Base-by-base conservation (phyloP, 1,284 basidiomycete species). In the Chalciporus sp. region DNA sequence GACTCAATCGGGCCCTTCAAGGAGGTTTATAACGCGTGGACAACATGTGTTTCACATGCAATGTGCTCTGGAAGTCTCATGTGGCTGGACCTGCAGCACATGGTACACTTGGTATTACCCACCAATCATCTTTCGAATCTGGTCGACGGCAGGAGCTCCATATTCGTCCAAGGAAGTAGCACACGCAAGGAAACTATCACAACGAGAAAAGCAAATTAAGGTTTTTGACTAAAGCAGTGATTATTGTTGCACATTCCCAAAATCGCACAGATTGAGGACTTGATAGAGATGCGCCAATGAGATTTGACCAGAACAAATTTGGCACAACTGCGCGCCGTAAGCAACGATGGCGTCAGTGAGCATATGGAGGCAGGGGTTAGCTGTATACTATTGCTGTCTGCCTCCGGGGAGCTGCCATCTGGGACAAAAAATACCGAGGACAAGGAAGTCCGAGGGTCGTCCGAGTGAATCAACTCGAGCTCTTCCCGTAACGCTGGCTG, bases 161-260 rank as follows among this genome's bases (percentile, higher is more conserved):
- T 43, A 27, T 45, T 45, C n/a, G 43, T 43, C n/a, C 27, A 44
- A 44, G 42, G 42, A 44, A 28, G 16, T n/a, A 56, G 51, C 51
- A 66, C 61, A 35, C 45, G 69, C 45, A 50, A 53, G 62, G 67
- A 45, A 66, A 55, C 35, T 45, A 47, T 59, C 43, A 37, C 42
- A 37, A 55, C 58, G 58, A 69, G 31, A 56, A 63, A 52, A 52
- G 52, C 20, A 58, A 61, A 51, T 68, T 69, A 65, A 65, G 56
- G 67, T 65, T 65, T 65, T 65, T 67, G 51, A 40, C 67, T 65
- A 65, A 66, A 69, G 37, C 55, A 41, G 65, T 2, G 26, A 27
- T 29, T 26, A 27, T n/a, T 27, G n/a, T 19, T 43, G 17, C n/a
- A 43, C 16, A 43, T 43, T 26, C 61, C 48, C 46, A 26, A 46